These are phyloP conservation scores for Pecoramyces ruminantium DNA, from an alignment of 192 early-diverging fungal genomes.

Conservation along the genomic window DNA sequence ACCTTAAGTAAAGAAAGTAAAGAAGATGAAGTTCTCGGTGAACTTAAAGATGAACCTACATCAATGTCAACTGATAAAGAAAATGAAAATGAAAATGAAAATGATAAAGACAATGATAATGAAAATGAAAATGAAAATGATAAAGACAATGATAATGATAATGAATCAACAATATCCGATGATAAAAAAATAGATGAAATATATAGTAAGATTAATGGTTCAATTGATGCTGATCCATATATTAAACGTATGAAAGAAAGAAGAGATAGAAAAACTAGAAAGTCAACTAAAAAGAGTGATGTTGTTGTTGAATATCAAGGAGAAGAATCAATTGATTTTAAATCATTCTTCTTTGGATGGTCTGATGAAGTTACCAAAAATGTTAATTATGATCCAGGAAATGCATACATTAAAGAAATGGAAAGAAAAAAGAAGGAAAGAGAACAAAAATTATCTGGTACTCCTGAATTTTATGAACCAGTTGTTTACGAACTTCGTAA, in stretches of 20 bases:
- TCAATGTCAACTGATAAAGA: too few species aligned
- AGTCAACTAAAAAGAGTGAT: not conserved
- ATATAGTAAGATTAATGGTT: not conserved
- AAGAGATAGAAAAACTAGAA: not conserved
- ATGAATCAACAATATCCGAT: too few species aligned
- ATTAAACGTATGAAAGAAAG: not conserved
- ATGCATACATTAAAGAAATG: not conserved
- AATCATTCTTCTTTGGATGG: not conserved
- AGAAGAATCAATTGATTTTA: not conserved
- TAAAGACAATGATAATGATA: too few species aligned
- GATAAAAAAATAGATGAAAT: not conserved
- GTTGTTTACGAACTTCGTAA: not conserved
- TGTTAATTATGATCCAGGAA: not conserved
- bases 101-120: too few species aligned
- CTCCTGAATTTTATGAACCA: not conserved
- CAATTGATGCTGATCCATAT: not conserved
- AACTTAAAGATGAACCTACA: too few species aligned
- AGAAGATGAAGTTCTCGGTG: too few species aligned
- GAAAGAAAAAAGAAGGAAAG: not conserved
- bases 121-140: too few species aligned
- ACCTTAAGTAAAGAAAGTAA: not conserved
- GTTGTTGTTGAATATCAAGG: not conserved
- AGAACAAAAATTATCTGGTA: not conserved
- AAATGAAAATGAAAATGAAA: too few species aligned
- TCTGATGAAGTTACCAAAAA: not conserved